Conservation (phyloP, 2,329 filamentous ascomycete species). For the Trichoderma gracile region DNA sequence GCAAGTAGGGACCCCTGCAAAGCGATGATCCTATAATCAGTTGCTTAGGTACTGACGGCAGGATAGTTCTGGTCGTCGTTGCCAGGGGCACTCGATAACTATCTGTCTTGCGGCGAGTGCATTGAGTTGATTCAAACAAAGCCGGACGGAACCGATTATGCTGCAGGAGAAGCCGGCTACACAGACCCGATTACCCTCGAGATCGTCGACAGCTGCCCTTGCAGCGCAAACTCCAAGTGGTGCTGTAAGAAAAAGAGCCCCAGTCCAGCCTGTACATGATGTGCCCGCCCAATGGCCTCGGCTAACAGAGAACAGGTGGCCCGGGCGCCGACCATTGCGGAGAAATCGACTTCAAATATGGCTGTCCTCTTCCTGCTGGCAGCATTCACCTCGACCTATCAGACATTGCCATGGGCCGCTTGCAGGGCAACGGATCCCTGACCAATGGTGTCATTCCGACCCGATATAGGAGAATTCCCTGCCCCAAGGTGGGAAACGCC, state of each 20-base stretch:
- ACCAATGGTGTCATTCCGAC: conserved; percentile 13
- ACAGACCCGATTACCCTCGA: conserved; percentile 11
- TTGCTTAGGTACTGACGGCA: neutral
- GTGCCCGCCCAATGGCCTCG: too few species aligned
- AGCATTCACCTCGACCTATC: conserved; percentile 21
- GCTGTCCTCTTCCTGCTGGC: conserved; percentile 15
- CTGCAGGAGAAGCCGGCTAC: conserved; percentile 12
- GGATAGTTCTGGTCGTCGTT: conserved; percentile 13
- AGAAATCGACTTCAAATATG: conserved; percentile 18
- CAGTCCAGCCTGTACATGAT: too few species aligned
- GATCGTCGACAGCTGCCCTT: conserved; percentile 20
- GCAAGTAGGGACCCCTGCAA: neutral
- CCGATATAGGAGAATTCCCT: conserved; percentile 13
- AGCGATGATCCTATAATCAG: too few species aligned
- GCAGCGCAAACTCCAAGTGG: conserved; percentile 20
- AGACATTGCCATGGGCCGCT: conserved; percentile 18
- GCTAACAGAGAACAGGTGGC: conserved; percentile 7
- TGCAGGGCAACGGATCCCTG: conserved; percentile 17
- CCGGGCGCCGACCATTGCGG: conserved; percentile 17
- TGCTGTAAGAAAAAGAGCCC: conserved; percentile 2
- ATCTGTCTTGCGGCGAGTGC: conserved; percentile 20
- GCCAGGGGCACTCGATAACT: conserved; percentile 6
- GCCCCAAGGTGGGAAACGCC: conserved; percentile 16
- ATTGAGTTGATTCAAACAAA: conserved; percentile 13
- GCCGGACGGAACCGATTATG: conserved; percentile 12